Conservation (phyloP, 75 land plant genomes). For the Cryptomeria japonica region DNA sequence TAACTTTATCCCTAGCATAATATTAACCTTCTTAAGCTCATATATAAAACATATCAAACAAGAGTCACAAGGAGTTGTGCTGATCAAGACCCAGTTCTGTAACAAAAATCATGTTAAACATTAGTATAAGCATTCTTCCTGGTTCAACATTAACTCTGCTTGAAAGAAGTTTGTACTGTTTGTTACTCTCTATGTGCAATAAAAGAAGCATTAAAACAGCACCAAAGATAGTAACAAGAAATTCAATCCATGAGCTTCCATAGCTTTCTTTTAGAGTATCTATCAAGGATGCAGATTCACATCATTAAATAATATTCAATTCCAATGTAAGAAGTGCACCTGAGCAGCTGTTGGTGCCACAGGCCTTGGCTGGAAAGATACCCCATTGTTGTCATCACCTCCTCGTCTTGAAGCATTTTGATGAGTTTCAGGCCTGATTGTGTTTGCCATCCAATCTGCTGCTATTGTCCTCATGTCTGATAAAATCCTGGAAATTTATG, state of each 20-base stretch:
- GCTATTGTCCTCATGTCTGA: constrained; percentile 94
- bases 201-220: constrained; percentile 1
- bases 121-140: not conserved
- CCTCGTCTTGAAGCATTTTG: constrained; percentile 44
- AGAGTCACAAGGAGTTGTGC: not conserved
- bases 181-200: not conserved
- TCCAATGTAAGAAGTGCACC: constrained; percentile 37
- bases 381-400: constrained; percentile 64
- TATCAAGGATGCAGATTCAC: not conserved
- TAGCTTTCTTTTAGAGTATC: not conserved
- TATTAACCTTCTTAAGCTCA: not conserved
- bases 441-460: constrained; percentile 98
- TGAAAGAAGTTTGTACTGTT: not conserved
- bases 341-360: constrained; percentile 97
- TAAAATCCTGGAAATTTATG: constrained; percentile 65
- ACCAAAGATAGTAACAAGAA: not conserved
- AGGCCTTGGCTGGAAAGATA: constrained; percentile 75
- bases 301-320: not conserved
- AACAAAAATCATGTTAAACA: not conserved
- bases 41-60: not conserved
- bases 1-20: not conserved
- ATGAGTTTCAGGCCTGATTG: constrained; percentile 58
- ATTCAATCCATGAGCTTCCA: not conserved
- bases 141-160: not conserved
- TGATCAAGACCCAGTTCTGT: not conserved